phyloP scores from a whole-genome alignment of 306 rosid genomes.

The Morella rubra region DNA sequence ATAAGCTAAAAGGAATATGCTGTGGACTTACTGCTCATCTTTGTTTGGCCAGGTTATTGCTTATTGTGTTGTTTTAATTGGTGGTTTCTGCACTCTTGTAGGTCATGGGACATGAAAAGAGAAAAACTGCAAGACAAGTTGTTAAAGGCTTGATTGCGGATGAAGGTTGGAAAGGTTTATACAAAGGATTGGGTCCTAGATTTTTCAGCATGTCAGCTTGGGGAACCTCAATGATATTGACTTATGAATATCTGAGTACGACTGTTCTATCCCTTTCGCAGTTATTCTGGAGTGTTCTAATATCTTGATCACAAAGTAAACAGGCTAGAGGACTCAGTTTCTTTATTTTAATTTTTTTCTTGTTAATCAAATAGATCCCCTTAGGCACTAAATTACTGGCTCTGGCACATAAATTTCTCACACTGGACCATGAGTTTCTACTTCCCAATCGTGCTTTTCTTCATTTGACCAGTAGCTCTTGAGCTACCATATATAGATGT shows the following conservation, averaged over 20 bases:
- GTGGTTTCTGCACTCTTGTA: constrained; percentile 29
- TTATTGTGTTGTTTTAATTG: constrained; percentile 23
- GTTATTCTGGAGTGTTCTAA: background rate
- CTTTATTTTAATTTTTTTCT: background rate
- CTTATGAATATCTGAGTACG: constrained; percentile 88
- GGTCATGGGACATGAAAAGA: constrained; percentile 74
- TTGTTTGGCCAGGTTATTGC: constrained; percentile 10
- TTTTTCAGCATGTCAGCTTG: constrained; percentile 92
- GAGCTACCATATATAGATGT: background rate
- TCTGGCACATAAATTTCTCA: background rate
- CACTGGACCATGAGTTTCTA: background rate
- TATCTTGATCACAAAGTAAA: background rate
- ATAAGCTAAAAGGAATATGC: background rate
- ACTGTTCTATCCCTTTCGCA: constrained; percentile 26
- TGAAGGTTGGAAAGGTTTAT: constrained; percentile 92
- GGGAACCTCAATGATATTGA: constrained; percentile 94
- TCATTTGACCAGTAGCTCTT: background rate
- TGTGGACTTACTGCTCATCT: background rate
- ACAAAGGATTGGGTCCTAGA: constrained; percentile 92
- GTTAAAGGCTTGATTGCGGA: constrained; percentile 65
- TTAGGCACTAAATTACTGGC: background rate
- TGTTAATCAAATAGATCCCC: background rate
- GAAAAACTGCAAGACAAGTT: constrained; percentile 67
- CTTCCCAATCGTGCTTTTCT: background rate
- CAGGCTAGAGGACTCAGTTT: background rate